Evolutionary conservation across 2,329 filamentous ascomycete species (phyloP).

Genomic region (Macrophomina phaseolina): DNA sequence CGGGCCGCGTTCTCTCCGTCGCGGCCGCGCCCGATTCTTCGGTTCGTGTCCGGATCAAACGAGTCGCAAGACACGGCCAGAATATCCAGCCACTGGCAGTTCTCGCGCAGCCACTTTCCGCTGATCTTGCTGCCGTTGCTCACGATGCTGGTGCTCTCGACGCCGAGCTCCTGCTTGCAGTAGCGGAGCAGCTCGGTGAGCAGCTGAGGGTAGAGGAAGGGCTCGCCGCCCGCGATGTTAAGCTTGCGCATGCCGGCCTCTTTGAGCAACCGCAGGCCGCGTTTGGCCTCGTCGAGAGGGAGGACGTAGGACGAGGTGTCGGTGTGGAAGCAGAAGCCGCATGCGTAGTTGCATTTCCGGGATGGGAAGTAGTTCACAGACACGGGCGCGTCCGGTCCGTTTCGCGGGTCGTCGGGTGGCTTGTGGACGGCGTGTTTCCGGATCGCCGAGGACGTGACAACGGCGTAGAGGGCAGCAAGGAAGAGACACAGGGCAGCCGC

Average conservation of each 20-base stretch:
- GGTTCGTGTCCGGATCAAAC: conserved; percentile 58
- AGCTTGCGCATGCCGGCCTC: conserved; percentile 61
- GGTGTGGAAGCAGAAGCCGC: conserved; percentile 65
- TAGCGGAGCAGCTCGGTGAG: conserved; percentile 53
- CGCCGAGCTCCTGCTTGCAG: conserved; percentile 54
- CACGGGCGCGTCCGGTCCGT: conserved; percentile 36
- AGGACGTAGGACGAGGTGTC: conserved; percentile 55
- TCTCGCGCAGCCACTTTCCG: conserved; percentile 28
- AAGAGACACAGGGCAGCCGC: not conserved
- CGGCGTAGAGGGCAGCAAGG: not conserved
- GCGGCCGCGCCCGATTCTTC: conserved; percentile 56
- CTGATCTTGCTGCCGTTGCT: conserved; percentile 59
- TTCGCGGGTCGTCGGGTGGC: not conserved
- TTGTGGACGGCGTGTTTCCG: not conserved
- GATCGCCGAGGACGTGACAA: not conserved
- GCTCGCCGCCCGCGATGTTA: conserved; percentile 63
- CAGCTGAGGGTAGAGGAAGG: conserved; percentile 56
- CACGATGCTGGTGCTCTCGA: conserved; percentile 62
- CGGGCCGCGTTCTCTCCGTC: conserved; percentile 54
- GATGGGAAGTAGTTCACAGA: conserved; percentile 57
- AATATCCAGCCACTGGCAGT: conserved; percentile 58
- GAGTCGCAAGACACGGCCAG: conserved; percentile 64
- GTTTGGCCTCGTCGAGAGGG: conserved; percentile 49
- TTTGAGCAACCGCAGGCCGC: conserved; percentile 53
- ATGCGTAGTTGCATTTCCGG: conserved; percentile 55